phyloP scores from a whole-genome alignment of 1,284 basidiomycete genomes.

The Apiotrichum veenhuisii region DNA sequence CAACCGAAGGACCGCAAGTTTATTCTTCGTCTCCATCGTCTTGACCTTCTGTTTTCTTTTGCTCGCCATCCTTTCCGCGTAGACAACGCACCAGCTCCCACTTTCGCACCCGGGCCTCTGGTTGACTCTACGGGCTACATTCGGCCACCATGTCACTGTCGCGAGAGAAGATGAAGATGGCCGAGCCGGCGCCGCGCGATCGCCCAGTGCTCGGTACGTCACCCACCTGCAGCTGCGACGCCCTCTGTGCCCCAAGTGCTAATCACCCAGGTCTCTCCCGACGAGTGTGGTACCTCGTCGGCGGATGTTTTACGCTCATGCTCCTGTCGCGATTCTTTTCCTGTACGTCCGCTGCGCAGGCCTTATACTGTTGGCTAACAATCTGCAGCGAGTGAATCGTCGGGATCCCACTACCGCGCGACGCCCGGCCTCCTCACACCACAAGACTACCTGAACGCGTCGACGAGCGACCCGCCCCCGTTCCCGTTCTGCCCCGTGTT shows the following conservation, averaged over 20 bases:
- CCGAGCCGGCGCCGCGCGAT: background rate
- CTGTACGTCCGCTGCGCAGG: constrained; percentile 36
- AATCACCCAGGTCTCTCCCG: constrained; percentile 32
- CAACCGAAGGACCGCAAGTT: no score
- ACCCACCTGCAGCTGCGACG: background rate
- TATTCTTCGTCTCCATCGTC: no score
- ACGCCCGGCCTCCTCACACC: constrained; percentile 14
- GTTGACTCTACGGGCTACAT: background rate
- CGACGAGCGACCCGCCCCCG: constrained; percentile 60
- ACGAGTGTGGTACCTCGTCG: constrained; percentile 67
- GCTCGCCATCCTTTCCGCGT: no score
- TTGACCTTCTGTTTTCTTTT: no score
- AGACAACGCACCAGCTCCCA: background rate
- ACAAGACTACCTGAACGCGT: constrained; percentile 51
- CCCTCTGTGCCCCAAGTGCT: background rate
- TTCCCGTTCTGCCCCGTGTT: constrained; percentile 87
- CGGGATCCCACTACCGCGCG: constrained; percentile 16
- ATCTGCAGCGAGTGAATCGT: background rate
- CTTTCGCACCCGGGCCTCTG: background rate
- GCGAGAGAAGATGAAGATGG: background rate
- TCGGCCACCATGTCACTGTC: constrained; percentile 1
- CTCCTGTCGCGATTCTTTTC: constrained; percentile 62
- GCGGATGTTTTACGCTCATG: constrained; percentile 59
- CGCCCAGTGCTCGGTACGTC: constrained; percentile 20
- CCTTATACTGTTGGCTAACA: background rate